Base-by-base conservation (phyloP, 1,139 yeast species). In the Meyerozyma sp. region DNA sequence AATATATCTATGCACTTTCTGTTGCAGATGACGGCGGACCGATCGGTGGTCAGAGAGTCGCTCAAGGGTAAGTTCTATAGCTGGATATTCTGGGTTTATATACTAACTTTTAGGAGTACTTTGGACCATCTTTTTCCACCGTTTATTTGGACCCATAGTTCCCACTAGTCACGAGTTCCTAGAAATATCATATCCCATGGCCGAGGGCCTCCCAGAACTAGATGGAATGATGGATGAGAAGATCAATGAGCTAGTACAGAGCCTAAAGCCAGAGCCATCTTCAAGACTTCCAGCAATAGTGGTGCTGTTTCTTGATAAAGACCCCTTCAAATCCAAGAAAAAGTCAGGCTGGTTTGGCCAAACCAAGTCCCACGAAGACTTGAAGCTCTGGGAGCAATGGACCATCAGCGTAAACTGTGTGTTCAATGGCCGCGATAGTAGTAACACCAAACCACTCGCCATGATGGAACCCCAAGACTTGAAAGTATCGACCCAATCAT, bases 81-180 rank as follows among this genome's bases (percentile, higher is more conserved):
- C 4, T 8, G 7, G n/a, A 16, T 36, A 18, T 25, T 21, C 14
- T 13, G 25, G 2, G 37, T 10, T 26, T 20, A 16, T 29, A 13
- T 48, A 56, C 61, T 58, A 56, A 60, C 63, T 11, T 11, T 18
- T 44, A 69, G 93, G 89, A 4, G 61, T 84, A 32, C 59, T 84
- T 46, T 81, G 86, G 70, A 68, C 87, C 1, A 78, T 86, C 25
- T 77, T 86, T 59, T 86, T 86, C 58, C 81, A 82, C 46, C 64
- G 95, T 39, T 66, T 84, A 28, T 82, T 86, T 58, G 91, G 93
- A 0, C 77, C 84, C 1, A 69, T 84, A 21, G 62, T 66, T 1
- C 91, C 94, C 2, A 59, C 68, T 20, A 73, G 75, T 2, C 62
- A 59, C 40, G 72, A 70, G 41, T 76, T 77, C 49, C 58, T 73